phyloP scores from a whole-genome alignment of 164 flowering plant genomes.

The Saururus chinensis region DNA sequence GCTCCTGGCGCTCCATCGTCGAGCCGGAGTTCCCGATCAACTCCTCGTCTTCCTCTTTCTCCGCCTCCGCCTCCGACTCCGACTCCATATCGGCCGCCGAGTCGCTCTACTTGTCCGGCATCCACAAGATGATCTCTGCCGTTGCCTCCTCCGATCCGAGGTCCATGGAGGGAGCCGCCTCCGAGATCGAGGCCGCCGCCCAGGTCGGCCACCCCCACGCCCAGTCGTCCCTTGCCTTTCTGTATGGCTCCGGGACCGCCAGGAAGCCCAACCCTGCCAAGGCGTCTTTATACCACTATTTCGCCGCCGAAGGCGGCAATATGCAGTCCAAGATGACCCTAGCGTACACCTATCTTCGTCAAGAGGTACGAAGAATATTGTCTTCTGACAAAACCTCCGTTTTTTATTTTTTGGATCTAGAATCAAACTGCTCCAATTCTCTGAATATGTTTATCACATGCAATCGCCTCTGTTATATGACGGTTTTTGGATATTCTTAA shows the following conservation, averaged over 20 bases:
- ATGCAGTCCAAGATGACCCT: constrained; percentile 86
- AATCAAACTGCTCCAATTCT: too few species aligned
- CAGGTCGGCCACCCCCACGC: constrained; percentile 50
- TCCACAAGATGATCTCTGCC: constrained; percentile 44
- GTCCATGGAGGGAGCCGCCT: constrained; percentile 52
- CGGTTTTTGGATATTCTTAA: too few species aligned
- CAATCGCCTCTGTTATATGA: too few species aligned
- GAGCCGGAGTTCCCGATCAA: constrained; percentile 28
- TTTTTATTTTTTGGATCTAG: too few species aligned
- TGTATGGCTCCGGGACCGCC: constrained; percentile 57
- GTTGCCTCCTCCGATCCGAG: constrained; percentile 35
- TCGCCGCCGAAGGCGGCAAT: constrained; percentile 75
- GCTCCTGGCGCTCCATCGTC: constrained; percentile 85
- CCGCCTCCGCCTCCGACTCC: background rate
- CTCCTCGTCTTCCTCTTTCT: background rate
- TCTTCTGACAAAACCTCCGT: too few species aligned
- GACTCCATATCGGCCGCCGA: constrained; percentile 11
- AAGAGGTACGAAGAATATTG: constrained; percentile 36
- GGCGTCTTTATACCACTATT: constrained; percentile 60
- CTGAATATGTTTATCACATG: too few species aligned
- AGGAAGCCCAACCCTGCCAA: constrained; percentile 49
- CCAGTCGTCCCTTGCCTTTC: constrained; percentile 66
- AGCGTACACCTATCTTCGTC: constrained; percentile 72
- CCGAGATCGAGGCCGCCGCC: constrained; percentile 53
- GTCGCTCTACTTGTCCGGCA: constrained; percentile 37